phyloP scores from a whole-genome alignment of 352 stramenopile genomes.

The Phytophthora constricta region DNA sequence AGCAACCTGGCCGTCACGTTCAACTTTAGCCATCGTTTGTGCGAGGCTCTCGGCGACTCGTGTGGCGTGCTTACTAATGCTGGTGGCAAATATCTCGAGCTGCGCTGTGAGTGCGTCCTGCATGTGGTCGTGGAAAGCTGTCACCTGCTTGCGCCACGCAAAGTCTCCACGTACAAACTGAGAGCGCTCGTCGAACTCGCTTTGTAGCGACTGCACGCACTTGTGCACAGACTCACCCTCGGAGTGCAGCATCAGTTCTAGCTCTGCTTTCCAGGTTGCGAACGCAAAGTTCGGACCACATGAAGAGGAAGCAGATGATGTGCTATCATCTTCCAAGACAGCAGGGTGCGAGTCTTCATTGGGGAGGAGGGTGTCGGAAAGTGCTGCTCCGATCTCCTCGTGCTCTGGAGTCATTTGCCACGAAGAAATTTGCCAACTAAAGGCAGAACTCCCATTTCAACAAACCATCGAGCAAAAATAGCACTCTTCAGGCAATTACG shows the following conservation, averaged over 20 bases:
- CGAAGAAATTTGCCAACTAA: no score
- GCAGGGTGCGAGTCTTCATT: neutral
- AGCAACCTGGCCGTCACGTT: constrained; percentile 40
- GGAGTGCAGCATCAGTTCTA: constrained; percentile 39
- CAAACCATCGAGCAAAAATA: no score
- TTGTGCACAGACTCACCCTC: constrained; percentile 35
- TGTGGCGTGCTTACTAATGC: constrained; percentile 42
- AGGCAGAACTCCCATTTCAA: no score
- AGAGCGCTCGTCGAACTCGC: constrained; percentile 60
- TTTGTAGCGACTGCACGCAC: constrained; percentile 46
- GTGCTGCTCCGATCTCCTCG: no score
- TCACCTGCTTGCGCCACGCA: constrained; percentile 67
- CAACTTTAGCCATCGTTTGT: constrained; percentile 45
- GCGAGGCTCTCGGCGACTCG: constrained; percentile 43
- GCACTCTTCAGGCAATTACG: no score
- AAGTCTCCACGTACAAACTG: constrained; percentile 67
- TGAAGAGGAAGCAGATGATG: neutral
- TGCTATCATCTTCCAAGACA: neutral
- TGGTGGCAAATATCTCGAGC: constrained; percentile 25
- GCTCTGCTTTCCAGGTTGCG: constrained; percentile 40
- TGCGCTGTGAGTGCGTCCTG: constrained; percentile 45
- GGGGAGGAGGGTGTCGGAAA: neutral
- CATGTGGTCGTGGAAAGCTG: constrained; percentile 50
- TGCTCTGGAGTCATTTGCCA: no score
- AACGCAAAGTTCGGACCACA: constrained; percentile 33